Evolutionary conservation across 2,329 filamentous ascomycete species (phyloP).

Genomic region (Nannizzia gypsea): DNA sequence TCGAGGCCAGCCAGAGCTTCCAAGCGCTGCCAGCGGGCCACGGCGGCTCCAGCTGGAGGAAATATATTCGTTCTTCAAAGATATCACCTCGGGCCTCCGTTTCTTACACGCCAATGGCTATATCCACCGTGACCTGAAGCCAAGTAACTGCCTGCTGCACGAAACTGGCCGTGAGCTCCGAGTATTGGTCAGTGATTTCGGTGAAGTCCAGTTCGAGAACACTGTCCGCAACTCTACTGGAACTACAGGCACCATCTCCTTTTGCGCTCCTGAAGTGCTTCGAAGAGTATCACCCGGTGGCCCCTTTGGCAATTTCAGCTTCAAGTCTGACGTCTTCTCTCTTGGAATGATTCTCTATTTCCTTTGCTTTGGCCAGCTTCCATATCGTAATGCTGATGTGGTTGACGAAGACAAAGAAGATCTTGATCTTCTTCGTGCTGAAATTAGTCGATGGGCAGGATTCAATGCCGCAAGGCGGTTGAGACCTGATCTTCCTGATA

Average conservation of each 20-base stretch:
- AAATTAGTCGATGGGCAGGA: constrained; percentile 79
- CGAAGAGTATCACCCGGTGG: constrained; percentile 52
- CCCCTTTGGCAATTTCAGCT: constrained; percentile 81
- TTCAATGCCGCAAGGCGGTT: constrained; percentile 66
- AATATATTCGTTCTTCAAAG: constrained; percentile 92
- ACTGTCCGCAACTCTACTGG: constrained; percentile 76
- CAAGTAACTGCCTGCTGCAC: constrained; percentile 87
- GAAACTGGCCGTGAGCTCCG: constrained; percentile 56
- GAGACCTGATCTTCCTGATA: constrained; percentile 70
- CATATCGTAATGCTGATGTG: constrained; percentile 72
- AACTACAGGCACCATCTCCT: constrained; percentile 90
- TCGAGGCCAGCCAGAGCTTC: constrained; percentile 58
- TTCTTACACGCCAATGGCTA: constrained; percentile 86
- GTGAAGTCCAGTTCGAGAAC: constrained; percentile 82
- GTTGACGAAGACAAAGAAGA: constrained; percentile 88
- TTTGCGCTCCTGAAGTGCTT: constrained; percentile 90
- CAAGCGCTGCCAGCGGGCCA: constrained; percentile 40
- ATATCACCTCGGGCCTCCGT: constrained; percentile 82
- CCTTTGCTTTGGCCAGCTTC: constrained; percentile 83
- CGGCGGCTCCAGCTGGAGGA: constrained; percentile 66
- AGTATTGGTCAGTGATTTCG: constrained; percentile 94
- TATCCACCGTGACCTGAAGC: constrained; percentile 91
- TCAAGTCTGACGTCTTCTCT: constrained; percentile 96
- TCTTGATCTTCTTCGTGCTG: constrained; percentile 66
- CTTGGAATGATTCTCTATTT: constrained; percentile 98